Evolutionary conservation across 129 eudicot species (phyloP).

Genomic region (Logfia minima): DNA sequence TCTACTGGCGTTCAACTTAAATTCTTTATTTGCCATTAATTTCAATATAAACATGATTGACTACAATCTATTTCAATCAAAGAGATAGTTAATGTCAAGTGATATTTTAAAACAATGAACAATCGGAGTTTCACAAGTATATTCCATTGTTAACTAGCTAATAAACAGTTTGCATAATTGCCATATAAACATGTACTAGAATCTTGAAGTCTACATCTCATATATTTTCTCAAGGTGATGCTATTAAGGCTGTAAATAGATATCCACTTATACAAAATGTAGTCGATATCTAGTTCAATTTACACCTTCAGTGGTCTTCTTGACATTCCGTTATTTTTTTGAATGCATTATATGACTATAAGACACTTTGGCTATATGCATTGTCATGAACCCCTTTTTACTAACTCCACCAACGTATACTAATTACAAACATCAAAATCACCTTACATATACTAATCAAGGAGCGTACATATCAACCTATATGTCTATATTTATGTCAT

Average conservation of each 20-base stretch:
- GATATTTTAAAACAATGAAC: constrained; percentile 1
- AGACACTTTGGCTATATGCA: constrained; percentile 80
- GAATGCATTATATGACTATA: constrained; percentile 28
- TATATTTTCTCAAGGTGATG: too few relatives aligned
- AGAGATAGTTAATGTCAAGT: not conserved
- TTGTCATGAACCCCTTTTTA: constrained; percentile 70
- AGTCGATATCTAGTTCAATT: constrained; percentile 11
- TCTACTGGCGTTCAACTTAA: not conserved
- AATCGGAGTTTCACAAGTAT: not conserved
- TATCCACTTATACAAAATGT: constrained; percentile 18
- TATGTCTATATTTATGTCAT: too few relatives aligned
- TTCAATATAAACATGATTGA: not conserved
- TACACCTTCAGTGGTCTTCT: constrained; percentile 1
- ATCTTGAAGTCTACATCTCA: not conserved
- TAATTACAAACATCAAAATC: too few relatives aligned
- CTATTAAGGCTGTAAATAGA: constrained; percentile 2
- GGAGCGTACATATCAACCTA: too few relatives aligned
- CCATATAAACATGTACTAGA: constrained; percentile 4
- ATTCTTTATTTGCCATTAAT: not conserved
- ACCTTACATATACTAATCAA: too few relatives aligned
- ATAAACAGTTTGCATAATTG: not conserved
- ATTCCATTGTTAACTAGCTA: constrained; percentile 6
- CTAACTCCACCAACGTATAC: constrained; percentile 53
- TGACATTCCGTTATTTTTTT: constrained; percentile 9
- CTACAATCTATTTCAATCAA: not conserved